Evolutionary conservation across 1,139 yeast genomes (phyloP), one percentile per base, ranked within the genome.

Genomic region (Saccharomyces uvarum): DNA sequence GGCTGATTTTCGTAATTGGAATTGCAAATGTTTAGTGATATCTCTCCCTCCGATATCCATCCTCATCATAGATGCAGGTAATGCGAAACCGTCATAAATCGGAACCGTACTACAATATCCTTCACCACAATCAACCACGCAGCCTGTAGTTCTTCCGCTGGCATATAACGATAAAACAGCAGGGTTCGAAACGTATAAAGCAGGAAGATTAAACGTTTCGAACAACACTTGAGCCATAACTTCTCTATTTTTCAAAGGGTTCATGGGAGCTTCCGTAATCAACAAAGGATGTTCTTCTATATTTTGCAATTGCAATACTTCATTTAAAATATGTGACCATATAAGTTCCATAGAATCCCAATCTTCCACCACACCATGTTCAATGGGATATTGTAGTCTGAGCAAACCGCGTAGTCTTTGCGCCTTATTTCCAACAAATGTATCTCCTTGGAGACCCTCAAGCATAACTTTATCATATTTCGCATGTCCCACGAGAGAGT

Each of bases 101-200:
- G 98, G 97, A 0, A 89, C 96, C 7, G 88, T 78, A 66, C 88
- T 93, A 49, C 87, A 81, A 26, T 89, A 96, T 2, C 97, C 97
- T 67, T 91, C 98, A 3, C 98, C 98, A 44, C 87, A 81, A 68
- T 91, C 97, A 13, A 91, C 70, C 9, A 89, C 96, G 46, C 88
- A 80, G 0, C 98, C 98, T 0, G 96, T 90, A 2, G 97, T 91
- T 61, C 90, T 75, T 0, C 98, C 98, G 2, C 88, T 80, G 0
- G 97, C 91, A 72, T 91, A 91, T 38, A 91, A 73, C 2, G 97
- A 81, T 53, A 91, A 74, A 13, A 90, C 91, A 0, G 96, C 95
- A 62, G 90, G 97, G 50, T 88, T 79, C 2, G 90, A 81, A 16
- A 89, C 74, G 67, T 88, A 88, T n/a, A 89, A 65, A 7, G 97